These are phyloP conservation scores for Podospora pseudocomata DNA, from an alignment of 495 filamentous ascomycete species.

Conservation along the genomic window DNA sequence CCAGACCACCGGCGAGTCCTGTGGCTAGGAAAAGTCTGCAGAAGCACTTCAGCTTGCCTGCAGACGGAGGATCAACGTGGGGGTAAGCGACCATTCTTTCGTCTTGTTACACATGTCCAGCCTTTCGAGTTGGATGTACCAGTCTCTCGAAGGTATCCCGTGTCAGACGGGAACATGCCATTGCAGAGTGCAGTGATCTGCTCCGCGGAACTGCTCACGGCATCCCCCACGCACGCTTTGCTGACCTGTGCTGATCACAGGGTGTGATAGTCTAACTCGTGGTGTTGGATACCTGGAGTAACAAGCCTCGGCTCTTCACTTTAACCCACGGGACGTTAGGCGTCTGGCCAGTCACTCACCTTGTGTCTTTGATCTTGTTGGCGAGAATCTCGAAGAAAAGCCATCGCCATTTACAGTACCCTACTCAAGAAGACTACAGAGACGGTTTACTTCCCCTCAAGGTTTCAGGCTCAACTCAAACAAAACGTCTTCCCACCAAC, in stretches of 20 bases:
- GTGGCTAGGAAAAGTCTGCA: background rate
- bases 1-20: background rate
- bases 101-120: background rate
- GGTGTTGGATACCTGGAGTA: background rate
- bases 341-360: background rate
- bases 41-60: background rate
- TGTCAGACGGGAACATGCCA: background rate
- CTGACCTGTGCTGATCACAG: background rate
- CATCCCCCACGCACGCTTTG: background rate
- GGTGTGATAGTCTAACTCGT: background rate
- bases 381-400: background rate
- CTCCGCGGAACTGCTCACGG: background rate
- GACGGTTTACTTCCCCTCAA: background rate
- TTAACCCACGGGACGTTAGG: background rate
- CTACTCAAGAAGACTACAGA: background rate
- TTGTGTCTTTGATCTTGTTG: background rate
- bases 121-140: background rate
- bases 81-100: slow-evolving; percentile 6
- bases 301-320: background rate
- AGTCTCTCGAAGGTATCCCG: background rate
- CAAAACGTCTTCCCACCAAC: background rate
- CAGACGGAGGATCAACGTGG: slow-evolving; percentile 2
- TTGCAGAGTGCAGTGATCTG: background rate
- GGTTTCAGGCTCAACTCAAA: background rate
- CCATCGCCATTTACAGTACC: background rate